Base-by-base conservation (phyloP, 1,284 basidiomycete species). In the Malassezia furfur region DNA sequence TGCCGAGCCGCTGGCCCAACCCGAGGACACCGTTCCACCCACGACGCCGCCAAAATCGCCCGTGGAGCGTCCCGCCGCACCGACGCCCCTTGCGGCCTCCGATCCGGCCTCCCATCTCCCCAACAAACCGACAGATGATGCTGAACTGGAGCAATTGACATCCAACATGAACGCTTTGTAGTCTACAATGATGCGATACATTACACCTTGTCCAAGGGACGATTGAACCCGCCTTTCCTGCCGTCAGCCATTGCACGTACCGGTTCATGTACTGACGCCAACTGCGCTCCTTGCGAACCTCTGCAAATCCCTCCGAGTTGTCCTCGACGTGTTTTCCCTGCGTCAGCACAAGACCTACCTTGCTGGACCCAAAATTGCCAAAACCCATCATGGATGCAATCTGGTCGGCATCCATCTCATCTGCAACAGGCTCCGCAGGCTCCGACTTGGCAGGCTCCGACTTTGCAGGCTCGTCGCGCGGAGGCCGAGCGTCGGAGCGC, bases 251-350 rank as follows among this genome's bases (percentile, higher is more conserved):
- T 5, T 1, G 14, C 14, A 57, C 54, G 17, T 50, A 57, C 54
- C 54, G 55, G 34, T 57, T 57, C 55, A 57, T 57, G 14, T 57
- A 57, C 31, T 57, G 55, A 19, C 55, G 50, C 55, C 55, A 57
- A 14, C 41, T 57, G 34, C 51, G 50, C 25, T 57, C 55, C 30
- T 57, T 57, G 22, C 46, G 45, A 7, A 57, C 47, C n/a, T 52
- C 37, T n/a, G 55, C 55, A 25, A 34, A 57, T 5, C 55, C 55
- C 30, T 48, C 50, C 5, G 38, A 10, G 21, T 57, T 57, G n/a
- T 52, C 45, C 25, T 57, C 55, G 7, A 57, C 55, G 6, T 22
- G 50, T 37, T 57, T 52, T 37, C 55, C 52, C 43, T 45, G 22
- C 19, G 43, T 45, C 25, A 45, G 43, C 19, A n/a, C n/a, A 3